These are phyloP conservation scores for Elsinoe australis DNA, from an alignment of 2,329 filamentous ascomycete genomes.

Conservation along the genomic window DNA sequence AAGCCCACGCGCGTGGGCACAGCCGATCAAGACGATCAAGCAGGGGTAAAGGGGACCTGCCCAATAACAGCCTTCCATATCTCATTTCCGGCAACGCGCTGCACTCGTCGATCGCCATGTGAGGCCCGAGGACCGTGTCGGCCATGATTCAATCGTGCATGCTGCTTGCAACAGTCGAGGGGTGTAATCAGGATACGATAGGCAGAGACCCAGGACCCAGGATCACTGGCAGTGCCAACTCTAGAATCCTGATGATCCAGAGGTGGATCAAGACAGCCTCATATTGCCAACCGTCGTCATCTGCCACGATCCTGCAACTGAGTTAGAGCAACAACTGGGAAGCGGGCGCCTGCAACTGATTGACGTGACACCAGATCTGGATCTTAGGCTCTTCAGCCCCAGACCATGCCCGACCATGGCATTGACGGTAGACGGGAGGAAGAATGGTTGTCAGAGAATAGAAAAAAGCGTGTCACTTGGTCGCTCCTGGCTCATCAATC, in stretches of 20 bases:
- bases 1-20: not conserved
- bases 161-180: too few relatives aligned
- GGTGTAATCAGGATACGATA: too few relatives aligned
- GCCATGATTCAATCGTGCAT: not conserved
- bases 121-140: not conserved
- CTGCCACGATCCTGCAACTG: not conserved
- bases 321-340: not conserved
- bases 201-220: too few relatives aligned
- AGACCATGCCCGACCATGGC: not conserved
- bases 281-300: constrained; percentile 10
- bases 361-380: not conserved
- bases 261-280: constrained; percentile 3
- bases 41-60: constrained; percentile 9
- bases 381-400: not conserved
- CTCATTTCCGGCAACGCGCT: constrained; percentile 14
- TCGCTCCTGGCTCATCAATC: too few relatives aligned
- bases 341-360: not conserved
- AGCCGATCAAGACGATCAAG: constrained; percentile 15
- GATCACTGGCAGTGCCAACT: too few relatives aligned
- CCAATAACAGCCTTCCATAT: constrained; percentile 8
- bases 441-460: not conserved
- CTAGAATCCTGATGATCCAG: too few relatives aligned
- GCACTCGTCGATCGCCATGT: constrained; percentile 2
- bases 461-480: too few relatives aligned
- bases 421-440: not conserved